Evolutionary conservation across 176 grass and related monocot genomes (phyloP), one percentile per base, ranked within the genome.

Genomic region (Cymbopogon citratus): DNA sequence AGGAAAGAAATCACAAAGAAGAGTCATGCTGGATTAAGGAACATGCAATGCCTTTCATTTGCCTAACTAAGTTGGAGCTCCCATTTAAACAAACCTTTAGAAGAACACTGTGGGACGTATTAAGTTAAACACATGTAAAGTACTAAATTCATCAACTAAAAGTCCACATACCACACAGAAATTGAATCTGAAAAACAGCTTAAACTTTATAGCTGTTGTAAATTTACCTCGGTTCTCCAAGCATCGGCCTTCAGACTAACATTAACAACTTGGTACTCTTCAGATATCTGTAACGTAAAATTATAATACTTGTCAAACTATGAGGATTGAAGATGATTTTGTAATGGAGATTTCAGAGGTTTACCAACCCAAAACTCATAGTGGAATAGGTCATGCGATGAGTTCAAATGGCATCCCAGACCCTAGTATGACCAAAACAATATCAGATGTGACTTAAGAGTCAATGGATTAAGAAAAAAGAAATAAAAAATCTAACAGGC

Each of bases 351-450:
- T 80, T 88, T 21, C 16, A 86, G 77, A 85, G 85, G 83, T 88
- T 90, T 85, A 95, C 96, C 89, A 87, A 99, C 96, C 96, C 85
- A 95, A 75, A 99, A 95, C 87, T 95, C 96, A 90, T 91, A 99
- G 81, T 88, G 88, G 89, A 99, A 99, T 56, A 95, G 80, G 86
- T 99, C 92, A 90, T 99, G 96, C 7, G 80, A 99, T 59, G 92
- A 87, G 72, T 85, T 92, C 66, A 99, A 87, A 70, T 99, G 96
- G 84, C 59, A 95, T 80, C 89, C 85, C 72, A 99, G 63, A 89
- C 96, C 96, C 96, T 95, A 81, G 57, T n/a, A 87, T 60, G 29
- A 84, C 35, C 24, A 71, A 68, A 64, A 77, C 48, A 77, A 85
- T 49, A 85, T 87, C 46, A 86, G 74, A 61, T 62, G 44, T 69